phyloP scores from a whole-genome alignment of 2,329 filamentous ascomycete genomes.

The Aspergillus ustus region DNA sequence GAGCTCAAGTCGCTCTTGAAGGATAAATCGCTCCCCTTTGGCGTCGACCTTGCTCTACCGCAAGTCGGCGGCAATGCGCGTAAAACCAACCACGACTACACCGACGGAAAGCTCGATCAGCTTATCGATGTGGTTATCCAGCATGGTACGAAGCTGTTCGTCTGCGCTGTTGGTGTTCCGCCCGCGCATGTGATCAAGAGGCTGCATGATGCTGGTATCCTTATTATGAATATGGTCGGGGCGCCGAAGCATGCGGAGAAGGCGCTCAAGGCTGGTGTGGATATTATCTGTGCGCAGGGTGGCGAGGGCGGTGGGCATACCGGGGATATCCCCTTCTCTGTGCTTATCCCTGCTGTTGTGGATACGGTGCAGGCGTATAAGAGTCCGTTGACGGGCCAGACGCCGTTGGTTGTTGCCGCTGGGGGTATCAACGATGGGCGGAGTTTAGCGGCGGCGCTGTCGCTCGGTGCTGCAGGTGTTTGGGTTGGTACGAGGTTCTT shows the following conservation, averaged over 20 bases:
- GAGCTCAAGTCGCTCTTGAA: slow-evolving; percentile 79
- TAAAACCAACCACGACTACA: slow-evolving; percentile 96
- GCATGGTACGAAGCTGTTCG: slow-evolving; percentile 83
- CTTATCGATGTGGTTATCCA: slow-evolving; percentile 85
- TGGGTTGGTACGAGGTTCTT: slow-evolving; percentile 97
- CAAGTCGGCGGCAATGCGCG: slow-evolving; percentile 83
- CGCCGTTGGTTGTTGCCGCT: slow-evolving; percentile 83
- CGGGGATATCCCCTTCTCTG: slow-evolving; percentile 81
- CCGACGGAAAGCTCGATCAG: slow-evolving; percentile 83
- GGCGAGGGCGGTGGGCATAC: slow-evolving; percentile 94
- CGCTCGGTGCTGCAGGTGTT: slow-evolving; percentile 85
- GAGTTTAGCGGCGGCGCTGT: slow-evolving; percentile 77
- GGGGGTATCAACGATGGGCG: slow-evolving; percentile 86
- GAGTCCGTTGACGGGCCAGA: slow-evolving; percentile 70
- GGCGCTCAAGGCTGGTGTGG: slow-evolving; percentile 82
- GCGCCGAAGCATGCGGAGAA: slow-evolving; percentile 90
- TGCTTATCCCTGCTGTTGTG: slow-evolving; percentile 84
- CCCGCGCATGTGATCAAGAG: slow-evolving; percentile 72
- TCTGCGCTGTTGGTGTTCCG: slow-evolving; percentile 86
- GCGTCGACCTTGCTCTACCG: slow-evolving; percentile 87
- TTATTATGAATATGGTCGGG: slow-evolving; percentile 98
- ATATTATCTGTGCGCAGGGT: slow-evolving; percentile 90
- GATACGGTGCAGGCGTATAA: slow-evolving; percentile 77
- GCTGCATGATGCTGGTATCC: slow-evolving; percentile 77
- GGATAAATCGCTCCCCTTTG: slow-evolving; percentile 76